These are phyloP conservation scores for Scortechinia acanthostroma DNA, from an alignment of 2,329 filamentous ascomycete genomes.

Conservation along the genomic window DNA sequence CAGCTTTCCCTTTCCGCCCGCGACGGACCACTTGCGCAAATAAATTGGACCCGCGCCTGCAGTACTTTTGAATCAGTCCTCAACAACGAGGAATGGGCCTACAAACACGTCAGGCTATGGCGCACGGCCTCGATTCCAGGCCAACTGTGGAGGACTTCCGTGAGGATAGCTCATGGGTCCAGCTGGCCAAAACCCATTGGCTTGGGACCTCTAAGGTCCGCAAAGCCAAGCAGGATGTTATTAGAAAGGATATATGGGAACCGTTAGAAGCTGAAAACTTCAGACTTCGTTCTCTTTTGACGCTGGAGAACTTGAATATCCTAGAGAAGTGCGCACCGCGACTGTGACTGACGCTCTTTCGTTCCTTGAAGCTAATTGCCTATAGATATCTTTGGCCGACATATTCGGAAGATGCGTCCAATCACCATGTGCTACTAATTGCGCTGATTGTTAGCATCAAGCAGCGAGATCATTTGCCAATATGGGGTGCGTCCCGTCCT, in stretches of 20 bases:
- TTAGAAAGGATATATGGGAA: constrained; percentile 87
- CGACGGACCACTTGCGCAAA: not conserved
- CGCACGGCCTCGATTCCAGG: constrained; percentile 12
- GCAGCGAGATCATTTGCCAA: constrained; percentile 75
- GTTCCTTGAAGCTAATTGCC: too few species aligned
- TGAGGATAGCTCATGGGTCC: constrained; percentile 65
- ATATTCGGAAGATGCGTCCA: constrained; percentile 80
- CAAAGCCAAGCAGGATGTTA: constrained; percentile 74
- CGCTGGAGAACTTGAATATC: constrained; percentile 83
- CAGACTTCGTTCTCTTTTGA: constrained; percentile 67
- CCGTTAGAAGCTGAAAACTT: constrained; percentile 77
- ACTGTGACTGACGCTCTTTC: too few species aligned
- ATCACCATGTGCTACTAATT: constrained; percentile 83
- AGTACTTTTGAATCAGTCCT: not conserved
- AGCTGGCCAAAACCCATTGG: constrained; percentile 81
- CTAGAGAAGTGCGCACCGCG: constrained; percentile 61
- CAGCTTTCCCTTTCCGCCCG: not conserved
- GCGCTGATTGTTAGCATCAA: constrained; percentile 83
- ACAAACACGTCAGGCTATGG: not conserved
- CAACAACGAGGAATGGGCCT: not conserved
- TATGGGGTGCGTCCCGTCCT: constrained; percentile 70
- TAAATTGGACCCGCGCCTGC: not conserved
- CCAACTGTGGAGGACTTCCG: constrained; percentile 65
- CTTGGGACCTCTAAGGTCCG: constrained; percentile 56
- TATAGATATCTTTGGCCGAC: constrained; percentile 85